Conservation (phyloP, 2,329 filamentous ascomycete genomes). For the Microascus cirrosus region DNA sequence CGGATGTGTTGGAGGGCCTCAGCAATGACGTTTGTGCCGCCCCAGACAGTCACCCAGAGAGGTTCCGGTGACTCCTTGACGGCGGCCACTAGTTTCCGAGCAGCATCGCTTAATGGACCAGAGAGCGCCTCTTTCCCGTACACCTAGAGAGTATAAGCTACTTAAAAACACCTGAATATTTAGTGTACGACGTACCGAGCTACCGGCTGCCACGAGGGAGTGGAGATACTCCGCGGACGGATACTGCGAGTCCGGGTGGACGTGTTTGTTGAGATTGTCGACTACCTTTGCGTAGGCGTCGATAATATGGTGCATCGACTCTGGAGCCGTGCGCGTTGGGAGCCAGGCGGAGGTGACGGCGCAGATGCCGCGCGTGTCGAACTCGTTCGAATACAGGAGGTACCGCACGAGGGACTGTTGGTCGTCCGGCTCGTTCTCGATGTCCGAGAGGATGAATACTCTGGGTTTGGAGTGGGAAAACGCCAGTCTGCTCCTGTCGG, state of each 20-base stretch:
- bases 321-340: slow-evolving; percentile 23
- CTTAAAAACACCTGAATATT: background rate
- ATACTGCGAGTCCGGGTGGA: slow-evolving; percentile 28
- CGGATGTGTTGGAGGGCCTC: slow-evolving; percentile 33
- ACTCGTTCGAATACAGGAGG: slow-evolving; percentile 32
- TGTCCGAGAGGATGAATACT: slow-evolving; percentile 29
- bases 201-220: slow-evolving; percentile 24
- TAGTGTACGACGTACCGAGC: slow-evolving; percentile 14
- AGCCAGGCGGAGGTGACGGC: slow-evolving; percentile 34
- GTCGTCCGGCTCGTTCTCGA: slow-evolving; percentile 34
- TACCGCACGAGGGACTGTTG: slow-evolving; percentile 30
- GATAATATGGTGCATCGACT: slow-evolving; percentile 30
- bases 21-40: slow-evolving; percentile 40
- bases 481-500: no score
- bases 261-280: slow-evolving; percentile 36
- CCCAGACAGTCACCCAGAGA: slow-evolving; percentile 42
- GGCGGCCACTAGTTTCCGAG: slow-evolving; percentile 25
- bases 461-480: no score
- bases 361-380: slow-evolving; percentile 31
- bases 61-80: slow-evolving; percentile 19
- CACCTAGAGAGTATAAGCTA: slow-evolving; percentile 8
- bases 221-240: slow-evolving; percentile 23
- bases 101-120: slow-evolving; percentile 23
- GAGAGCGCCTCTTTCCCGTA: slow-evolving; percentile 22
- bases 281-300: slow-evolving; percentile 29